Percentiles rank a stretch among this genome's conserved stretches.
Evolutionary conservation across 306 rosid species (phyloP).

Genomic region (Quercus glauca): DNA sequence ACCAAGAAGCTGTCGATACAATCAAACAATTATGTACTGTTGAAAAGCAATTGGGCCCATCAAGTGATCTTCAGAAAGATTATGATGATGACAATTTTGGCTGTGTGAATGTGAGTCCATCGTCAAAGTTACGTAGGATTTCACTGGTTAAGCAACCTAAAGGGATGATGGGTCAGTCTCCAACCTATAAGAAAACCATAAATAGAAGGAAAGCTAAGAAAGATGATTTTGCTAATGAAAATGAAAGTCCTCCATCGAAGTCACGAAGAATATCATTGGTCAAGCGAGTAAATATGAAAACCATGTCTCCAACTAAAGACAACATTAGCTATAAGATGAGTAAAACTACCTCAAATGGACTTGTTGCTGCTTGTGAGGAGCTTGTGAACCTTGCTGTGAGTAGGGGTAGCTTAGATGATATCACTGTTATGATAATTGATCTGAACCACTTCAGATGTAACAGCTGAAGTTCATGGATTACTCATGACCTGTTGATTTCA

Average conservation of each 20-base stretch:
- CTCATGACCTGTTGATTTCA: neutral
- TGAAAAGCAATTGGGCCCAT: slow-evolving; percentile 28
- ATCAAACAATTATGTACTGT: slow-evolving; percentile 27
- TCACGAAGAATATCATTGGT: slow-evolving; percentile 41
- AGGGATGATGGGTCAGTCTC: slow-evolving; percentile 15
- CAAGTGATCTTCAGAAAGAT: slow-evolving; percentile 27
- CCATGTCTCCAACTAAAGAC: slow-evolving; percentile 34
- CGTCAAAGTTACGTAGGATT: slow-evolving; percentile 50
- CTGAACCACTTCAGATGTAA: slow-evolving; percentile 36
- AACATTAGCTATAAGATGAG: slow-evolving; percentile 25
- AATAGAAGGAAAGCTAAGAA: slow-evolving; percentile 25
- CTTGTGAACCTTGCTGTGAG: slow-evolving; percentile 50
- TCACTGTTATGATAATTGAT: slow-evolving; percentile 66
- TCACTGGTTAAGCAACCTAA: slow-evolving; percentile 40
- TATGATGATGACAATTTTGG: slow-evolving; percentile 18
- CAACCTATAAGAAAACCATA: slow-evolving; percentile 24
- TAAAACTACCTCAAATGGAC: slow-evolving; percentile 22
- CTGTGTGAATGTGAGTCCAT: slow-evolving; percentile 42
- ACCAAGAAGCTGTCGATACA: slow-evolving; percentile 54
- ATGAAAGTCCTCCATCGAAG: slow-evolving; percentile 47
- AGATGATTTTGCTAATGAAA: slow-evolving; percentile 36
- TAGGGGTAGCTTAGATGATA: slow-evolving; percentile 62
- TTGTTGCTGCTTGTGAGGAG: slow-evolving; percentile 63
- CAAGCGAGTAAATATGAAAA: slow-evolving; percentile 37
- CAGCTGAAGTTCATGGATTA: neutral